Evolutionary conservation across 1,139 yeast species (phyloP).

Genomic region (Saccharomyces hybrid): DNA sequence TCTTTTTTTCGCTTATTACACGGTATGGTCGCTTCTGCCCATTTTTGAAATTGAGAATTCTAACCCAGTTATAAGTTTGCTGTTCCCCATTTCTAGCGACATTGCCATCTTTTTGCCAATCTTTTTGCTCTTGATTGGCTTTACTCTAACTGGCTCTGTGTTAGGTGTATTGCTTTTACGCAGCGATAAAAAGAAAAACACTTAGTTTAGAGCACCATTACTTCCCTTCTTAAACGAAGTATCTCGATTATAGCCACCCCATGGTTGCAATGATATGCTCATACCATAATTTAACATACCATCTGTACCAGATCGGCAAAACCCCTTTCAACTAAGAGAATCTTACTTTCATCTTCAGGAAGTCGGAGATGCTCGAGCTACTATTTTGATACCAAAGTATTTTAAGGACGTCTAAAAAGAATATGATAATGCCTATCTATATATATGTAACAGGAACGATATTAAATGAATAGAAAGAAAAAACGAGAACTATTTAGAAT

Average conservation of each 20-base stretch:
- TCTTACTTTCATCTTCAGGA: not conserved
- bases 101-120: conserved; percentile 4
- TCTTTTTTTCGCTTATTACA: conserved; percentile 4
- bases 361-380: not conserved
- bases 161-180: conserved; percentile 1
- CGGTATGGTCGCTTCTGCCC: conserved; percentile 3
- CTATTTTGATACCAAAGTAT: not conserved
- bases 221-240: not conserved
- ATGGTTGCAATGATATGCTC: not conserved
- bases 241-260: not conserved
- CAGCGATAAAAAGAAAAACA: not conserved
- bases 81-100: conserved; percentile 4
- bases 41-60: conserved; percentile 1
- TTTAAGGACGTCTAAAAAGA: not conserved
- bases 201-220: not conserved
- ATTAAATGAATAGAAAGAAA: not conserved
- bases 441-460: not conserved
- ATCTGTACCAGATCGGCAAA: not conserved
- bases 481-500: not conserved
- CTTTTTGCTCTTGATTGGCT: conserved; percentile 3
- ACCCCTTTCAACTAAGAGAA: not conserved
- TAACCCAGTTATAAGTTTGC: not conserved
- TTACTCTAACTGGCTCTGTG: conserved; percentile 1
- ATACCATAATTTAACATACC: not conserved
- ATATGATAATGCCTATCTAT: no score